Conservation (phyloP, 2,329 filamentous ascomycete genomes). For the Colletotrichum shisoi region DNA sequence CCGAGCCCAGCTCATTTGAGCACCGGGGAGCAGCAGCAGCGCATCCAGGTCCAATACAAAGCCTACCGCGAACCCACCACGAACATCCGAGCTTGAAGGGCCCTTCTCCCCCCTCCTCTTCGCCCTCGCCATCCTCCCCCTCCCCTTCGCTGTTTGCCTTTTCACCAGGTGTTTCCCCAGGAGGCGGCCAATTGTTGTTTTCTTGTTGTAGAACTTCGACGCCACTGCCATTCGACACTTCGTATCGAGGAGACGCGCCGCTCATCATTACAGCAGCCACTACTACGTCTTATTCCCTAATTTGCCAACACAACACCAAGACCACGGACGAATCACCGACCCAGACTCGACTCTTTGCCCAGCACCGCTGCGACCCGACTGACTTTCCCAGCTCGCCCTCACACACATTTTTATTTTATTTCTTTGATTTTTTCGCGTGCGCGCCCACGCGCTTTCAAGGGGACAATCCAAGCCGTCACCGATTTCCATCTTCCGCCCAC, state of each 20-base stretch:
- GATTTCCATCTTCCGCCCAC: conserved; percentile 9
- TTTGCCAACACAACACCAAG: conserved; percentile 21
- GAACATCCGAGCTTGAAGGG: conserved; percentile 11
- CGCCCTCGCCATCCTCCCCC: not conserved
- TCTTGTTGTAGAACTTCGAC: not conserved
- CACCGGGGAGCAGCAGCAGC: not conserved
- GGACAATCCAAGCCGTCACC: conserved; percentile 20
- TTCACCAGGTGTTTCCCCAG: not conserved
- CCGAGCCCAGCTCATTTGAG: conserved; percentile 22
- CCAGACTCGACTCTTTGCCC: conserved; percentile 12
- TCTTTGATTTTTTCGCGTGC: conserved; percentile 2
- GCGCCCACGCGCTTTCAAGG: conserved; percentile 11
- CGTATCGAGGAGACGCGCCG: conserved; percentile 7
- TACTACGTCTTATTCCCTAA: conserved; percentile 11
- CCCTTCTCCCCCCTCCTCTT: not conserved
- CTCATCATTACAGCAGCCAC: conserved; percentile 5
- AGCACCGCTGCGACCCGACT: conserved; percentile 14
- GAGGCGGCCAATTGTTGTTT: conserved; percentile 8
- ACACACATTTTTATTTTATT: not conserved
- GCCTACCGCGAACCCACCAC: conserved; percentile 15
- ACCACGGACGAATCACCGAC: conserved; percentile 24
- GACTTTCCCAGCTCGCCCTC: conserved; percentile 16
- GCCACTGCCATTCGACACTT: conserved; percentile 16
- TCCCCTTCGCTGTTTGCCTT: not conserved
- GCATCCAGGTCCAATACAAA: conserved; percentile 24